Percentiles rank a stretch among this genome's conserved stretches.
phyloP scores from a whole-genome alignment of 2,329 filamentous ascomycete species.

The Gnomoniopsis smithogilvyi region DNA sequence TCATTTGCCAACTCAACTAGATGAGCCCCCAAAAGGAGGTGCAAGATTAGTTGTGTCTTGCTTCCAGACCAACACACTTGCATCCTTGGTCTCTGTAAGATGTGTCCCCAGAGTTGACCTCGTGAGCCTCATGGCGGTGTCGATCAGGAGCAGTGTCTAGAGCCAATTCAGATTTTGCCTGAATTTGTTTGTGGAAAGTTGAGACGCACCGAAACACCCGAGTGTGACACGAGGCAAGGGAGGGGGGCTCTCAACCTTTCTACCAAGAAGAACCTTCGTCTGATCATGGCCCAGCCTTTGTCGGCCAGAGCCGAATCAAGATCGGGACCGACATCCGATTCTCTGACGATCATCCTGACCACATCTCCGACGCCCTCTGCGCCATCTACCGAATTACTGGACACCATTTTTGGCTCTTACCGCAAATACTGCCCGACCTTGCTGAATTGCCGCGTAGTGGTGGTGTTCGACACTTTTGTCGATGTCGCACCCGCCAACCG shows the following conservation, averaged over 20 bases:
- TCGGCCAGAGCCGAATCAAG: background rate
- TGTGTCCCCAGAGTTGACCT: background rate
- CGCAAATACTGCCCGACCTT: slow-evolving; percentile 37
- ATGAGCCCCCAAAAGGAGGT: too few species aligned
- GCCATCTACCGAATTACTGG: slow-evolving; percentile 49
- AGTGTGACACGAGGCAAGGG: background rate
- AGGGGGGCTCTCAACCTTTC: background rate
- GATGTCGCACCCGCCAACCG: slow-evolving; percentile 39
- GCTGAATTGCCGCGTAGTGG: slow-evolving; percentile 40
- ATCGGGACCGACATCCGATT: slow-evolving; percentile 7
- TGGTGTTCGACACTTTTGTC: slow-evolving; percentile 53
- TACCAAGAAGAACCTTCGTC: background rate
- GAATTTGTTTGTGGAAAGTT: slow-evolving; percentile 1
- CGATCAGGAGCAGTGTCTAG: slow-evolving; percentile 6
- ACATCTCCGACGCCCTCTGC: slow-evolving; percentile 54
- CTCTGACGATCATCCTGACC: slow-evolving; percentile 46
- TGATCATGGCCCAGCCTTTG: background rate
- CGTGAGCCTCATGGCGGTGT: background rate
- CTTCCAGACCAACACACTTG: background rate
- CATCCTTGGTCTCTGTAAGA: background rate
- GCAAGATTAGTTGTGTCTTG: background rate
- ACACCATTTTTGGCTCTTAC: slow-evolving; percentile 44
- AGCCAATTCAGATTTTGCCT: slow-evolving; percentile 7
- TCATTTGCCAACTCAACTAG: background rate
- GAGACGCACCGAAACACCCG: background rate